Conservation (phyloP, 2,329 filamentous ascomycete genomes). For the Fonsecaea multimorphosa region DNA sequence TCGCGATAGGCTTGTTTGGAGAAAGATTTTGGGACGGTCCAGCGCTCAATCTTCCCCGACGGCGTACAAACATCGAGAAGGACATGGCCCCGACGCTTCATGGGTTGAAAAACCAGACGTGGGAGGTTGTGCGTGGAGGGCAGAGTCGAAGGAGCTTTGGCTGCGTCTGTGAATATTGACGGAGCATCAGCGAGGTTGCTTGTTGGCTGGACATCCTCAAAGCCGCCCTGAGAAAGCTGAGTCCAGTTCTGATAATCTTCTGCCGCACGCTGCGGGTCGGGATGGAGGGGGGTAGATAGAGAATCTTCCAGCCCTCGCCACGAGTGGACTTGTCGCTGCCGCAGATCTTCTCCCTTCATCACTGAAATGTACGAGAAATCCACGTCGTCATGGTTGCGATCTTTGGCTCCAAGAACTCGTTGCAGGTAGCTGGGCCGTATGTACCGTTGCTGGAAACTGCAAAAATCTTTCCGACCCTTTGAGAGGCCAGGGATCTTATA, state of each 20-base stretch:
- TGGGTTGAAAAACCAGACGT: slow-evolving; percentile 75
- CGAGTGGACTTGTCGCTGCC: slow-evolving; percentile 44
- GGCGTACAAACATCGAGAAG: slow-evolving; percentile 91
- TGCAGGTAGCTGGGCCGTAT: slow-evolving; percentile 83
- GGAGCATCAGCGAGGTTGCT: slow-evolving; percentile 22
- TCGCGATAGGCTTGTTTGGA: slow-evolving; percentile 85
- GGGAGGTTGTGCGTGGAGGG: slow-evolving; percentile 62
- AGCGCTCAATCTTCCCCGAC: slow-evolving; percentile 82
- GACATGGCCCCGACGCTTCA: slow-evolving; percentile 89
- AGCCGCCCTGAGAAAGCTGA: slow-evolving; percentile 23
- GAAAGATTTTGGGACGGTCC: slow-evolving; percentile 86
- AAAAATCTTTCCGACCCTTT: slow-evolving; percentile 82
- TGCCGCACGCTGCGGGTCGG: slow-evolving; percentile 13
- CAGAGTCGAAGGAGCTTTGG: slow-evolving; percentile 55
- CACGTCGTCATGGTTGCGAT: slow-evolving; percentile 86
- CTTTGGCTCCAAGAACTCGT: slow-evolving; percentile 68
- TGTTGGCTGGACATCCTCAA: slow-evolving; percentile 32
- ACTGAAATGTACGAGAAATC: slow-evolving; percentile 89
- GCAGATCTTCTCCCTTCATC: slow-evolving; percentile 72
- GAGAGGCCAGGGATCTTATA: slow-evolving; percentile 74
- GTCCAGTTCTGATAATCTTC: slow-evolving; percentile 29
- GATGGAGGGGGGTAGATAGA: slow-evolving; percentile 30
- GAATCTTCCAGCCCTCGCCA: slow-evolving; percentile 34
- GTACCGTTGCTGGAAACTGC: slow-evolving; percentile 88
- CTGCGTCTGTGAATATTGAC: slow-evolving; percentile 33